These are phyloP conservation scores for Plasmodium coatneyi DNA, from an alignment of 169 alveolate species.

Conservation along the genomic window DNA sequence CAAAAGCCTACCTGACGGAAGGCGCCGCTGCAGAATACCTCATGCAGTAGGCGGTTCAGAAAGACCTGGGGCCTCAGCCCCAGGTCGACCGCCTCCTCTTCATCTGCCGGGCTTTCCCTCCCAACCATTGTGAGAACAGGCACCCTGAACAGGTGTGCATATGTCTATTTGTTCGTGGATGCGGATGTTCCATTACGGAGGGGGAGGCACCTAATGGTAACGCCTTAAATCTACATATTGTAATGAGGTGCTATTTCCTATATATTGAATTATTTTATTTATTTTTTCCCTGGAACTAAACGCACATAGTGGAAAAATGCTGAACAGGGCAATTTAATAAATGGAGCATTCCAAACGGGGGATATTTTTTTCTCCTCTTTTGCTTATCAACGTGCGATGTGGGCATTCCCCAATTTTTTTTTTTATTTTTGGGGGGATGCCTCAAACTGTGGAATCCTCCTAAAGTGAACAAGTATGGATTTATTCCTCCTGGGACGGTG, in stretches of 20 bases:
- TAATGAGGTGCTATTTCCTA: neutral
- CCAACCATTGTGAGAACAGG: neutral
- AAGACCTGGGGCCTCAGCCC: constrained; percentile 7
- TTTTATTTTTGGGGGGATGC: neutral
- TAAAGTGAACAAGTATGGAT: neutral
- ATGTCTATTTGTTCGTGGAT: neutral
- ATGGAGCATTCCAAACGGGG: neutral
- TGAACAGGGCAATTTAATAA: neutral
- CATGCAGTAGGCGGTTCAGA: constrained; percentile 2
- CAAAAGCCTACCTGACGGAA: neutral
- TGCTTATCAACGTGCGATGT: neutral
- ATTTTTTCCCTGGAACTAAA: neutral
- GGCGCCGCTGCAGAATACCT: neutral
- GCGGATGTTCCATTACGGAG: neutral
- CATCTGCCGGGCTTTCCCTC: neutral
- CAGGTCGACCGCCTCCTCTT: neutral
- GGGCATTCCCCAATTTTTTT: neutral
- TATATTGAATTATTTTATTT: neutral
- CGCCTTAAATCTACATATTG: neutral
- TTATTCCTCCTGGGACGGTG: neutral
- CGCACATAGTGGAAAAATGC: neutral
- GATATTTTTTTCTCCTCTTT: neutral
- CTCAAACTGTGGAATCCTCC: neutral
- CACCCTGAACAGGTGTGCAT: neutral
- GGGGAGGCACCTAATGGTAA: neutral